Evolutionary conservation across 1,284 basidiomycete genomes (phyloP), one percentile per base, ranked within the genome.

Genomic region (Pseudozyma pruni): DNA sequence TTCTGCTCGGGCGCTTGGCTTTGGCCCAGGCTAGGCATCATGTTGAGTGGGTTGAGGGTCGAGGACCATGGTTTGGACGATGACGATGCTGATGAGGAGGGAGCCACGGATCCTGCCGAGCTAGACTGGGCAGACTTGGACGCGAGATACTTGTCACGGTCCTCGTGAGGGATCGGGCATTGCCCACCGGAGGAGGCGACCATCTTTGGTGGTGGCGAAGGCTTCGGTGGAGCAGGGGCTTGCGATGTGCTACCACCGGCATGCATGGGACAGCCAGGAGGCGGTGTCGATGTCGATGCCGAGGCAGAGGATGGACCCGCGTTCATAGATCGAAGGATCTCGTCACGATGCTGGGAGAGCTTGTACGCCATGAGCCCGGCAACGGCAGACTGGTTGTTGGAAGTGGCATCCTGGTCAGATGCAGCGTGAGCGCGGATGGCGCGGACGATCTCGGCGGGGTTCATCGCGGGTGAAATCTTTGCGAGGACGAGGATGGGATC

Each of bases 11-110:
- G 83, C 50, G 87, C 86, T 2, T 88, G 89, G 0, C 85, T 82
- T 81, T 94, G 92, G 0, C 90, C 86, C 29, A 95, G 88, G 8
- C 82, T 80, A 1, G 95, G 95, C 87, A 98, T 96, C 78, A 94
- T 89, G 84, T 97, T 98, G 49, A 89, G 86, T 0, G 93, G 91
- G 81, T 93, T 91, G 40, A 81, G 59, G n/a, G 52, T 62, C 8
- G 67, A 51, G 9, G 73, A 67, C 73, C 62, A 67, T 31, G 55
- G 61, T 42, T 54, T 71, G 35, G 60, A 57, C 3, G 55, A 59
- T 1, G 66, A 61, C 2, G 48, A 49, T 16, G 45, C 25, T 11
- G 66, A 54, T 27, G 66, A 58, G 0, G 55, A 49, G n/a, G 59
- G n/a, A 4, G 70, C 53, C 55, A 48, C 44, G 13, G 56, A 34